Conservation (phyloP, 306 rosid species). For the Cicer chorassanicum region DNA sequence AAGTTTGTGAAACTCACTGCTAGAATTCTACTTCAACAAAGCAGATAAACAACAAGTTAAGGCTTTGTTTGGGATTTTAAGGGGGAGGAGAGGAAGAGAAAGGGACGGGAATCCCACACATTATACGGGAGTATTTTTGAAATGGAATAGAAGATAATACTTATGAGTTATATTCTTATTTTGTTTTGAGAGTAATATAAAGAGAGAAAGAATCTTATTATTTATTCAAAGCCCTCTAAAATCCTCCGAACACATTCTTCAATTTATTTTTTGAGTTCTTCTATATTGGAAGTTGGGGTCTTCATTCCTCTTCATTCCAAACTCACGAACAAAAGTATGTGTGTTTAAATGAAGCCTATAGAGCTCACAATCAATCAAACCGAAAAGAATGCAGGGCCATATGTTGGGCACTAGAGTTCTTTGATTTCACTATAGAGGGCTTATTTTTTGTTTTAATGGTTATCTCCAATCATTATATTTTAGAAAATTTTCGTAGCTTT, state of each 20-base stretch:
- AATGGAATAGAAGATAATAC: background rate
- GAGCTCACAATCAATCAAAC: background rate
- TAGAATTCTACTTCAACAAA: background rate
- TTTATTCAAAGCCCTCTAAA: too few species aligned
- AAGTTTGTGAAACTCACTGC: constrained; percentile 11
- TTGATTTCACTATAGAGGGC: background rate
- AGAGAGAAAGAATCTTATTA: too few species aligned
- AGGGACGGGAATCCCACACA: background rate
- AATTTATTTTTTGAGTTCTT: too few species aligned
- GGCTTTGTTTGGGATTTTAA: background rate
- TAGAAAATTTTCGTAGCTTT: background rate
- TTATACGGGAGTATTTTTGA: background rate
- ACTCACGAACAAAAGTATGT: too few species aligned
- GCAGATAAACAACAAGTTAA: background rate
- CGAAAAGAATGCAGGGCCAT: background rate
- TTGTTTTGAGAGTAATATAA: too few species aligned
- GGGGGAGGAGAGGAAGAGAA: background rate
- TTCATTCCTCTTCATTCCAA: too few species aligned
- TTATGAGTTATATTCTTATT: background rate
- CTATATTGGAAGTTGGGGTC: too few species aligned
- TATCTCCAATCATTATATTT: background rate
- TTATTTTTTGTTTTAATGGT: too few species aligned
- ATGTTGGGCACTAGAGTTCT: background rate
- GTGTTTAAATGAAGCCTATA: background rate
- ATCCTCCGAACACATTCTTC: too few species aligned